A percentile compares a stretch with the other conserved stretches of the same genome.
phyloP scores from a whole-genome alignment of 257 asterid genomes.

The Nyctanthes arbortristis region DNA sequence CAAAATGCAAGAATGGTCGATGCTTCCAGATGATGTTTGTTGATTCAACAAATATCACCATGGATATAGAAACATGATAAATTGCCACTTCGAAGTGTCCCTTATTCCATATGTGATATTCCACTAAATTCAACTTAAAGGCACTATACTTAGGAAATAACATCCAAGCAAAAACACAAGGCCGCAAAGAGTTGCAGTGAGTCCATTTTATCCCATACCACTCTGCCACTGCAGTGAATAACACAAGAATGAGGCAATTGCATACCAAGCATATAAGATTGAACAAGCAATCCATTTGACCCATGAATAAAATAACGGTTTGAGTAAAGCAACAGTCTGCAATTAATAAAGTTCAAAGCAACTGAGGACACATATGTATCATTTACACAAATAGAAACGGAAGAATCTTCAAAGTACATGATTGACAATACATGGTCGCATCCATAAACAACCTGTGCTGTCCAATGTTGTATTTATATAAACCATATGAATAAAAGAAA shows the following conservation, averaged over 20 bases:
- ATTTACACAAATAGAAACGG: neutral
- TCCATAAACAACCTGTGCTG: neutral
- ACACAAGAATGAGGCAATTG: neutral
- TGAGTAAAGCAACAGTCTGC: neutral
- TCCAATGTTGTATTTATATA: neutral
- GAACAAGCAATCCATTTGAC: neutral
- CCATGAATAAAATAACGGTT: neutral
- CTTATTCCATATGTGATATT: neutral
- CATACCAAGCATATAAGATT: constrained; percentile 11
- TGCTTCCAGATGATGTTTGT: too few relatives aligned
- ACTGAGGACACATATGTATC: neutral
- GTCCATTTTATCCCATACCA: constrained; percentile 52
- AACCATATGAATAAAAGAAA: neutral
- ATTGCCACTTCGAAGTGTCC: too few relatives aligned
- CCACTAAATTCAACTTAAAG: neutral
- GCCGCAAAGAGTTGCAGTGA: constrained; percentile 43
- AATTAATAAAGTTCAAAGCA: neutral
- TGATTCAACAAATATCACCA: too few relatives aligned
- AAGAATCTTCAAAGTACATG: neutral
- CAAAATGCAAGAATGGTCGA: neutral
- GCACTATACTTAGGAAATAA: constrained; percentile 60
- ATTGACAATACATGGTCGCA: too few relatives aligned
- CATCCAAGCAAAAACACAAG: constrained; percentile 44
- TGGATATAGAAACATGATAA: too few relatives aligned
- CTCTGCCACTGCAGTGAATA: constrained; percentile 54